phyloP scores from a whole-genome alignment of 805 yeast species.

The Tanozyma kutaoensis region DNA sequence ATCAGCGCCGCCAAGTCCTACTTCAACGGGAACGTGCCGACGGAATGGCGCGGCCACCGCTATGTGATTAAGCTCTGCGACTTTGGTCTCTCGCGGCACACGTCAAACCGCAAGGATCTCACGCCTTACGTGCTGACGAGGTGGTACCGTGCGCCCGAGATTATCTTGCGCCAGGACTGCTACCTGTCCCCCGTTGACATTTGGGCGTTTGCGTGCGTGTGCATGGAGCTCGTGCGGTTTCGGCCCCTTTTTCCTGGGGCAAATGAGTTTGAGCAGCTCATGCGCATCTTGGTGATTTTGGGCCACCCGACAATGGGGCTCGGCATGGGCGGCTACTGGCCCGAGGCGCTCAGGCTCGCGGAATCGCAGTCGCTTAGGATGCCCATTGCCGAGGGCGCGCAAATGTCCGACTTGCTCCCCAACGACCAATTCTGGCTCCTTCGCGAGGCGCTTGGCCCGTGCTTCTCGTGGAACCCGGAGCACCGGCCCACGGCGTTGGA shows the following conservation, averaged over 20 bases:
- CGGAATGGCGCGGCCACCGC: constrained; percentile 21
- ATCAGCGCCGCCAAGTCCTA: constrained; percentile 45
- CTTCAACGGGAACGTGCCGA: constrained; percentile 34
- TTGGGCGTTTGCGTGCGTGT: constrained; percentile 81
- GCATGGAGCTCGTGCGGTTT: constrained; percentile 58
- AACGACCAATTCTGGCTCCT: no score
- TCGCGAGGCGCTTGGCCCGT: constrained; percentile 28
- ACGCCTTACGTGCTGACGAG: constrained; percentile 75
- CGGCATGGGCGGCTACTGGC: constrained; percentile 3
- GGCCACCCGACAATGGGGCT: constrained; percentile 52
- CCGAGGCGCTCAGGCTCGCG: no score
- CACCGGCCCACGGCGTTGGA: constrained; percentile 37
- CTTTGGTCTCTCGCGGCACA: constrained; percentile 63
- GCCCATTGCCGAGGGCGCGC: no score
- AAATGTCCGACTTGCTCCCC: no score
- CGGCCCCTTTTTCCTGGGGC: constrained; percentile 77
- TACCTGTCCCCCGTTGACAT: constrained; percentile 66
- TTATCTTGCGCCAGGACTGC: constrained; percentile 45
- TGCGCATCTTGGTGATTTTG: constrained; percentile 49
- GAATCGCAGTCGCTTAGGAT: no score
- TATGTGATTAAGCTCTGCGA: constrained; percentile 69
- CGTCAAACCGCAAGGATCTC: constrained; percentile 37
- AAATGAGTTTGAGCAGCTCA: constrained; percentile 67
- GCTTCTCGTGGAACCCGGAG: constrained; percentile 73
- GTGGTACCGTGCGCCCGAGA: constrained; percentile 82